Base-by-base conservation (phyloP, 208 protist genomes). In the Acanthamoeba culbertsoni region DNA sequence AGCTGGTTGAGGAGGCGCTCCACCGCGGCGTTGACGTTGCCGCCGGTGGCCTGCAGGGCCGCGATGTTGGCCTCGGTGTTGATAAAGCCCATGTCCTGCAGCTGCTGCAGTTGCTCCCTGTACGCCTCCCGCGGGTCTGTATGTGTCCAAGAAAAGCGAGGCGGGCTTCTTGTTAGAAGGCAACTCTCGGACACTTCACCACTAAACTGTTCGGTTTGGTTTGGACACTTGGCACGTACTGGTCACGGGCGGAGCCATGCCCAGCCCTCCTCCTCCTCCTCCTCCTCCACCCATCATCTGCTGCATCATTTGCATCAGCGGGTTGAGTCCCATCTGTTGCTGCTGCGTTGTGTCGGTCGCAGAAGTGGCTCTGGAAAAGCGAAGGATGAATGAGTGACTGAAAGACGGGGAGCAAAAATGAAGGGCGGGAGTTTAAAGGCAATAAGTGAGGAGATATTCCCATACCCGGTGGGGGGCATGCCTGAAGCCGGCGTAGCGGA, bases 41-140 rank as follows among this genome's bases (percentile, higher is more conserved):
- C 96, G 57, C 94, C 92, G 10, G 96, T 96, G 26, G 42, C 71
- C 42, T 62, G 46, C 26, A 97, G 90, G 8, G 95, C 96, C 40
- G n/a, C 26, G 6, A 97, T 95, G 93, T 97, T 97, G 28, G 75
- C 89, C 31, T 94, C 57, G 37, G 63, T 55, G 75, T 97, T 94
- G 40, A 77, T 63, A 55, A 97, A 97, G 23, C 96, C 96, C 93
- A 97, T 97, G 23, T 96, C 95, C 26, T 92, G 48, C 8, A 97
- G 89, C 89, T 97, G 94, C 55, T 51, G 23, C 40, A 97, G 62
- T 82, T 96, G 95, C 20, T 75, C 40, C 26, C 40, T 33, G 33
- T 63, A 96, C 79, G 68, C 63, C 42, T 92, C 37, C 40, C 73
- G 89, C 8, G 95, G 95, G 23, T 89, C 79, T 89, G 48, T n/a